These are phyloP conservation scores for Medicago ruthenica DNA, from an alignment of 306 rosid genomes.

Conservation along the genomic window DNA sequence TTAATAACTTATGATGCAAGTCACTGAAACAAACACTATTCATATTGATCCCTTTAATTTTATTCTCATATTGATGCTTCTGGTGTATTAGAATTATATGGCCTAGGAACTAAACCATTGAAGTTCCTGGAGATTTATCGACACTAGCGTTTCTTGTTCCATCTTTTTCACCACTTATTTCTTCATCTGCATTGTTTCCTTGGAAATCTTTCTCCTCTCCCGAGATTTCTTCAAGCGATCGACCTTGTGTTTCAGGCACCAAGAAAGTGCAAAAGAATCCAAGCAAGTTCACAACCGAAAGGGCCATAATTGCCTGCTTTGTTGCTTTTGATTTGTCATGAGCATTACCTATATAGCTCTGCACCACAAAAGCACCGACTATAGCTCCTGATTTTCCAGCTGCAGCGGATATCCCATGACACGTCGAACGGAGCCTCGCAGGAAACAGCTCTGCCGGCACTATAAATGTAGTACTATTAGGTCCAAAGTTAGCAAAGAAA, in stretches of 20 bases:
- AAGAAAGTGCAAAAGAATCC: conserved; percentile 66
- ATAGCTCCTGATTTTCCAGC: conserved; percentile 68
- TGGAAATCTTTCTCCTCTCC: conserved; percentile 50
- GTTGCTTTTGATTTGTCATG: conserved; percentile 4
- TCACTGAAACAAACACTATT: conserved; percentile 19
- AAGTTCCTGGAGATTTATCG: conserved; percentile 35
- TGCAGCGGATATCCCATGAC: conserved; percentile 74
- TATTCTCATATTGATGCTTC: conserved; percentile 33
- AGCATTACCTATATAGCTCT: conserved; percentile 36
- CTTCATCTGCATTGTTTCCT: conserved; percentile 10
- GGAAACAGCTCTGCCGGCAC: conserved; percentile 73
- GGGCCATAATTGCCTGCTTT: conserved; percentile 46
- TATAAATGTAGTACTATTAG: conserved; percentile 71
- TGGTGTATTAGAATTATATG: background rate
- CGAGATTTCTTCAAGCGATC: conserved; percentile 64
- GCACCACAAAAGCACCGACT: conserved; percentile 66
- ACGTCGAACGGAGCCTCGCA: conserved; percentile 65
- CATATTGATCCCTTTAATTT: conserved; percentile 6
- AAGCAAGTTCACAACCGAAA: conserved; percentile 48
- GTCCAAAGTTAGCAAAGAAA: conserved; percentile 86
- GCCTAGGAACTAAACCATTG: conserved; percentile 39
- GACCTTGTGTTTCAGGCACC: conserved; percentile 69
- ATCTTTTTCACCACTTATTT: conserved; percentile 30
- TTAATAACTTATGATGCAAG: background rate
- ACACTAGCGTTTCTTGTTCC: conserved; percentile 29